Base-by-base conservation (phyloP, 352 stramenopile species). In the Hyaloperonospora arabidopsidis region DNA sequence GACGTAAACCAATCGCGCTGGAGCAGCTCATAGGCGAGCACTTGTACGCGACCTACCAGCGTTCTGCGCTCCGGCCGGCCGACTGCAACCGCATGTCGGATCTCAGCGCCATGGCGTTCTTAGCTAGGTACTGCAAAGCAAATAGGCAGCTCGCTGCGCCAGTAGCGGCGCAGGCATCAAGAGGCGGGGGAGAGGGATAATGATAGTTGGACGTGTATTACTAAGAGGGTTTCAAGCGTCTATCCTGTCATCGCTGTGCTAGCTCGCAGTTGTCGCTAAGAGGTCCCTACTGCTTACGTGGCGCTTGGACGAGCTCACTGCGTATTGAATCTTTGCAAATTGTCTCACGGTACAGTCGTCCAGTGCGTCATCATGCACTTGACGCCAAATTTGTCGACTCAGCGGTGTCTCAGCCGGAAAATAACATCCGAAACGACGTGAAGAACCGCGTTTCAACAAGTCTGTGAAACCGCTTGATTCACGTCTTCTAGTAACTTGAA, bases 11-110 rank as follows among this genome's bases (percentile, higher is more conserved):
- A 72, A 65, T 52, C 74, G 36, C 76, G 81, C 61, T 75, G 78
- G 60, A 90, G 71, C 79, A 91, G 74, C 78, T 91, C 84, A 45
- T 93, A 90, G 48, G 38, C 51, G 18, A 52, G 25, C 52, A 18
- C 11, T 32, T 48, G 50, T 55, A 35, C 29, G 22, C 32, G 29
- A 54, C 28, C 51, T 29, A 67, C 43, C 58, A 29, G 41, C 23
- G 59, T 55, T 59, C 56, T 59, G 49, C 51, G 19, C 48, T 23
- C 19, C 47, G 47, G 25, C 44, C 18, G 13, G 49, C 49, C 35
- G 52, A 48, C 50, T 48, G 56, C 51, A 61, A 52, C 25, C 25
- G 25, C 25, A 8, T 32, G 25, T 32, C 25, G 25, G 25, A 32
- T 32, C 8, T 32, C 25, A 32, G 8, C 25, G 25, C 25, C 25